These are phyloP conservation scores for Aureobasidium melanogenum DNA, from an alignment of 2,329 filamentous ascomycete genomes.

Conservation along the genomic window DNA sequence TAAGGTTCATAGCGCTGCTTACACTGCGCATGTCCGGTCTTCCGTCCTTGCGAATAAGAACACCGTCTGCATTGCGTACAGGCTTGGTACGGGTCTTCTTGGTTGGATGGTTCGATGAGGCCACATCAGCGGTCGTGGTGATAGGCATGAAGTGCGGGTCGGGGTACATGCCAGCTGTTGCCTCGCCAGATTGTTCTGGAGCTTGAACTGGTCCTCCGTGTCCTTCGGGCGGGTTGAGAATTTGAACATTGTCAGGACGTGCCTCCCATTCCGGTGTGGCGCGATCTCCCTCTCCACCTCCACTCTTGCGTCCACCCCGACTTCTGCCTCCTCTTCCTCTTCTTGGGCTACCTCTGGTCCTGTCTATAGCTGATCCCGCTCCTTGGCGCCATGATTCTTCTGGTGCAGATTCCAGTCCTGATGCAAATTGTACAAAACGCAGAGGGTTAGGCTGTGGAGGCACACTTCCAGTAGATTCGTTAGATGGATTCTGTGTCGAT, in stretches of 20 bases:
- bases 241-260: background rate
- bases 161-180: slow-evolving; percentile 22
- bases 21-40: slow-evolving; percentile 43
- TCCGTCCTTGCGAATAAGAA: slow-evolving; percentile 44
- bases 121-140: slow-evolving; percentile 5
- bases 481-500: slow-evolving; percentile 26
- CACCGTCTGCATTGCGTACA: slow-evolving; percentile 40
- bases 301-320: slow-evolving; percentile 29
- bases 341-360: slow-evolving; percentile 19
- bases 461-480: slow-evolving; percentile 21
- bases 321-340: slow-evolving; percentile 30
- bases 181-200: slow-evolving; percentile 13
- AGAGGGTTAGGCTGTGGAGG: slow-evolving; percentile 21
- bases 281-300: slow-evolving; percentile 20
- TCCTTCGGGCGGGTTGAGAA: slow-evolving; percentile 14
- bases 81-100: slow-evolving; percentile 45
- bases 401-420: slow-evolving; percentile 20
- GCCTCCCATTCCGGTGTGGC: slow-evolving; percentile 34
- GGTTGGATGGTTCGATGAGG: slow-evolving; percentile 15
- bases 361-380: background rate
- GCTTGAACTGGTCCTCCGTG: slow-evolving; percentile 20
- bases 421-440: slow-evolving; percentile 26
- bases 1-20: slow-evolving; percentile 43
- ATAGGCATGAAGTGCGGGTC: slow-evolving; percentile 25
- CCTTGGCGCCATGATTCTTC: slow-evolving; percentile 22